phyloP scores from a whole-genome alignment of 23 red algal species.

The Cyanidiococcus yangmingshanensis region DNA sequence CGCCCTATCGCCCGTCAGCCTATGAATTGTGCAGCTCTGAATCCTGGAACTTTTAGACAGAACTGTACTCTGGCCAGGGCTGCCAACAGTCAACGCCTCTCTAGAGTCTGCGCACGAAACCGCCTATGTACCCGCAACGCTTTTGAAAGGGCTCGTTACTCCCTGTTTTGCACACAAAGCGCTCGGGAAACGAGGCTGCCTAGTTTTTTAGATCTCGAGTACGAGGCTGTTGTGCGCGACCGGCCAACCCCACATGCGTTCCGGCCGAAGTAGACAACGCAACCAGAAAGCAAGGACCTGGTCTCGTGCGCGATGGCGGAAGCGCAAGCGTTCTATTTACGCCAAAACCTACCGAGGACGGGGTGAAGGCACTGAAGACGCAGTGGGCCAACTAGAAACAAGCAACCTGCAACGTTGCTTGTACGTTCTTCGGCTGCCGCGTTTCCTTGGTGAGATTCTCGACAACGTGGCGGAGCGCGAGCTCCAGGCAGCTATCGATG shows the following conservation, averaged over 20 bases:
- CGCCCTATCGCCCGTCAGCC: too few species aligned
- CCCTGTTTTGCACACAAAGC: too few species aligned
- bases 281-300: neutral
- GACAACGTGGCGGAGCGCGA: neutral
- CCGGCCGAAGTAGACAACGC: neutral
- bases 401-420: neutral
- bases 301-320: neutral
- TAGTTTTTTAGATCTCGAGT: too few species aligned
- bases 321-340: neutral
- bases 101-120: too few species aligned
- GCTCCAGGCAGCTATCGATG: neutral
- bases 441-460: neutral
- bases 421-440: slow-evolving; percentile 1
- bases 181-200: too few species aligned
- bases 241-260: neutral
- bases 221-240: too few species aligned
- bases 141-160: too few species aligned
- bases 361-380: neutral
- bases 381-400: neutral
- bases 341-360: neutral
- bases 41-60: too few species aligned
- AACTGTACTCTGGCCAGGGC: too few species aligned
- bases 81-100: too few species aligned
- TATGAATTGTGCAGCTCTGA: too few species aligned
- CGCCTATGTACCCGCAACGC: too few species aligned